These are phyloP conservation scores for Arctostaphylos glauca DNA, from an alignment of 148 eudicot genomes.

Conservation along the genomic window DNA sequence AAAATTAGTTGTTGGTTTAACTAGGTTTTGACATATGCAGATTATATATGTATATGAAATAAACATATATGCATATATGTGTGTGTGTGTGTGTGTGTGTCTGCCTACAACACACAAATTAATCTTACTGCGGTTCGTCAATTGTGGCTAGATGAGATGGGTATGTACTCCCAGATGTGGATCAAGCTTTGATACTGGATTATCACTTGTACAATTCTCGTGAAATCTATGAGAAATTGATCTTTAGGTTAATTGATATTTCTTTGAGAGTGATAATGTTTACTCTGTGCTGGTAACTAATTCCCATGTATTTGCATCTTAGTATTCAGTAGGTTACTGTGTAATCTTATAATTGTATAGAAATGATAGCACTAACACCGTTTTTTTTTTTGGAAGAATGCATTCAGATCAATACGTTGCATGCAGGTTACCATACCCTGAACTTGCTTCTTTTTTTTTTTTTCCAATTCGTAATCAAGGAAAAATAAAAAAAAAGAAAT, in stretches of 20 bases:
- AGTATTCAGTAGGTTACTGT: not conserved
- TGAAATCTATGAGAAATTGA: not conserved
- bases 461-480: not conserved
- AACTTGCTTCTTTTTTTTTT: not conserved
- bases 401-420: not conserved
- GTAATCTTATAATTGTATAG: too few relatives aligned
- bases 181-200: not conserved
- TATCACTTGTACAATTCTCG: not conserved
- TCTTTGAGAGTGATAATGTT: not conserved
- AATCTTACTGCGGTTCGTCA: not conserved
- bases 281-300: not conserved
- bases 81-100: not conserved
- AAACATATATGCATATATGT: not conserved
- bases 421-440: not conserved
- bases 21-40: not conserved
- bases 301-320: not conserved
- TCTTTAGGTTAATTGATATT: not conserved
- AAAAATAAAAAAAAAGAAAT: not conserved
- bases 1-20: not conserved
- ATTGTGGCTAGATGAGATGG: constrained; percentile 1
- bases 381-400: not conserved
- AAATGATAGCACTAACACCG: not conserved
- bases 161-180: not conserved
- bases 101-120: not conserved
- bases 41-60: not conserved